Percentiles rank a stretch among this genome's conserved stretches.
These are phyloP conservation scores for Trichoderma polysporum DNA, from an alignment of 2,329 filamentous ascomycete genomes.

Conservation along the genomic window DNA sequence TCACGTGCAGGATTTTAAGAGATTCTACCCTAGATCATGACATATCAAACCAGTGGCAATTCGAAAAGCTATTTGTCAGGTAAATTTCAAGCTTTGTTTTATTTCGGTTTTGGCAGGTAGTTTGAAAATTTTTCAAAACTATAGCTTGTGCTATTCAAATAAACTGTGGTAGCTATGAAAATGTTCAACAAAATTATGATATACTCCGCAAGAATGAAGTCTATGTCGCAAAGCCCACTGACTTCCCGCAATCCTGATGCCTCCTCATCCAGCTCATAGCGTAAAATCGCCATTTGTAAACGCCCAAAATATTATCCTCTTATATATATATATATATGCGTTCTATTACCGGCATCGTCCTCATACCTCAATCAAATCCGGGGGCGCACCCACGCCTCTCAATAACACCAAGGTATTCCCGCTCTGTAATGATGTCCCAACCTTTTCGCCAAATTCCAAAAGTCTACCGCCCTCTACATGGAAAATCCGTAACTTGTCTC, in stretches of 20 bases:
- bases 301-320: neutral
- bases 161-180: neutral
- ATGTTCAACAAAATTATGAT: neutral
- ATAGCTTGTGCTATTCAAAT: neutral
- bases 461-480: slow-evolving; percentile 88
- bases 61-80: neutral
- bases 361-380: slow-evolving; percentile 62
- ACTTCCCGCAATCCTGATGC: neutral
- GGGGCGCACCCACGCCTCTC: slow-evolving; percentile 78
- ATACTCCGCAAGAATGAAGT: neutral
- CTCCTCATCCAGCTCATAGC: neutral
- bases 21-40: neutral
- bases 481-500: slow-evolving; percentile 80
- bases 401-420: slow-evolving; percentile 90
- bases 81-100: neutral
- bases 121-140: no score
- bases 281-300: neutral
- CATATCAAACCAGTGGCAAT: neutral
- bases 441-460: slow-evolving; percentile 83
- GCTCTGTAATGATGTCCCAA: slow-evolving; percentile 69
- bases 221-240: neutral
- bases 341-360: neutral
- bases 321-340: neutral
- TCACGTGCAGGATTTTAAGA: slow-evolving; percentile 28
- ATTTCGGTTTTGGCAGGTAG: neutral